Base-by-base conservation (phyloP, 768 basidiomycete genomes). In the Mycena indigotica region DNA sequence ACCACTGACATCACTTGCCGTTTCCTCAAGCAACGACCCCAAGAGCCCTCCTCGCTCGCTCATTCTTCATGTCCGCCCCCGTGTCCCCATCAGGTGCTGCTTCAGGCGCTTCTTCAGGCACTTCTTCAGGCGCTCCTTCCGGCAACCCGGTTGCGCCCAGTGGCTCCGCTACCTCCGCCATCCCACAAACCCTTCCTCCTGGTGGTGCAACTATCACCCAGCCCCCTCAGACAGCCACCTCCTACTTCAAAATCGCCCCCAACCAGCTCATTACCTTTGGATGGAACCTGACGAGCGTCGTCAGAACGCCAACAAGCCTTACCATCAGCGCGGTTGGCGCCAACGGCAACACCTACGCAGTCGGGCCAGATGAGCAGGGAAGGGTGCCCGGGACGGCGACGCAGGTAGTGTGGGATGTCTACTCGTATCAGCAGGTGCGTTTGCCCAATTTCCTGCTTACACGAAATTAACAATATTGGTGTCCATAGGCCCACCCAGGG, bases 341-440 rank as follows among this genome's bases (percentile, higher is more conserved):
- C 15, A 95, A 95, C 67, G 91, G 91, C 2, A 91, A 91, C 72
- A 95, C 93, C 1, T 98, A 93, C 70, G 84, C 91, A 16, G 90
- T 96, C 8, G 93, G 91, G 2, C 87, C 90, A 0, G 61, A 62
- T 13, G 84, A 87, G 4, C 77, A 88, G 65, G 88, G 90, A 2
- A 72, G 86, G 26, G 82, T 94, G 3, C 77, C 83, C 1, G 93
- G 89, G 0, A 84, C 82, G 0, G 85, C 87, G 29, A 90, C 90
- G 5, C 66, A 74, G 39, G 85, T 90, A 8, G 80, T 87, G 4
- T 96, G 95, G 95, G 91, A 93, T 68, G 71, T 89, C 0, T 93
- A 81, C 65, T 76, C 81, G 41, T 93, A 91, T 69, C 86, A 95
- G 66, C 80, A 62, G 61, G 61, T 62, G 3, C 3, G 46, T 50